Percentiles rank a stretch among this genome's conserved stretches.
Evolutionary conservation across 768 basidiomycete species (phyloP).

Genomic region (Tricholoma hemisulphureum): DNA sequence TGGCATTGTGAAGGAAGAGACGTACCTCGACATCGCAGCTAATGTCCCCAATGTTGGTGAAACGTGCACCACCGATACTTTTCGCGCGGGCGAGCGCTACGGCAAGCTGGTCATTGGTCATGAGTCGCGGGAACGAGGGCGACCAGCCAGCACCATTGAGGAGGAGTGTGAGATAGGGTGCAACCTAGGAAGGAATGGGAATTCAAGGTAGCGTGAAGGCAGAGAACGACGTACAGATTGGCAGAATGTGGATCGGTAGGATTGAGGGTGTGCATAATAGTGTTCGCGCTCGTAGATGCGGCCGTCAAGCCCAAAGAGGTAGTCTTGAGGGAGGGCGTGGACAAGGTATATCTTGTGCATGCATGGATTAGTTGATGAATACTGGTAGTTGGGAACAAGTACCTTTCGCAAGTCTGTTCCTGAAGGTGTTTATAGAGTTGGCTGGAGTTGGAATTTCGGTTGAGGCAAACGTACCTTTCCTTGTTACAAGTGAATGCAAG

Average conservation of each 20-base stretch:
- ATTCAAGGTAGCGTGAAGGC: background rate
- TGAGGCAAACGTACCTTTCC: slow-evolving; percentile 41
- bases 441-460: background rate
- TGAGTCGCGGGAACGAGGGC: slow-evolving; percentile 71
- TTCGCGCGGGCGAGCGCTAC: slow-evolving; percentile 49
- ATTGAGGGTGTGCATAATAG: slow-evolving; percentile 72
- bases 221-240: slow-evolving; percentile 46
- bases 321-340: slow-evolving; percentile 67
- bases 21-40: slow-evolving; percentile 81
- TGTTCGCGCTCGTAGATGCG: slow-evolving; percentile 55
- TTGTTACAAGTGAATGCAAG: slow-evolving; percentile 53
- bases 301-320: slow-evolving; percentile 61
- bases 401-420: slow-evolving; percentile 62
- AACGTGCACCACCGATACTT: slow-evolving; percentile 52
- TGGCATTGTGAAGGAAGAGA: background rate
- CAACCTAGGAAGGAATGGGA: slow-evolving; percentile 57
- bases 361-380: background rate
- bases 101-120: slow-evolving; percentile 64
- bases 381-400: background rate
- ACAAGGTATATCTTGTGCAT: slow-evolving; percentile 78
- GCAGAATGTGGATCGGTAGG: slow-evolving; percentile 67
- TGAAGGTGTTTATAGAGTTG: slow-evolving; percentile 21
- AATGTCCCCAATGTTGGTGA: slow-evolving; percentile 79
- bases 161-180: slow-evolving; percentile 81
- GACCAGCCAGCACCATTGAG: slow-evolving; percentile 89